Percentiles rank a stretch among this genome's conserved stretches.
phyloP scores from a whole-genome alignment of 2,329 filamentous ascomycete species.

The Boeremia lycopersici region DNA sequence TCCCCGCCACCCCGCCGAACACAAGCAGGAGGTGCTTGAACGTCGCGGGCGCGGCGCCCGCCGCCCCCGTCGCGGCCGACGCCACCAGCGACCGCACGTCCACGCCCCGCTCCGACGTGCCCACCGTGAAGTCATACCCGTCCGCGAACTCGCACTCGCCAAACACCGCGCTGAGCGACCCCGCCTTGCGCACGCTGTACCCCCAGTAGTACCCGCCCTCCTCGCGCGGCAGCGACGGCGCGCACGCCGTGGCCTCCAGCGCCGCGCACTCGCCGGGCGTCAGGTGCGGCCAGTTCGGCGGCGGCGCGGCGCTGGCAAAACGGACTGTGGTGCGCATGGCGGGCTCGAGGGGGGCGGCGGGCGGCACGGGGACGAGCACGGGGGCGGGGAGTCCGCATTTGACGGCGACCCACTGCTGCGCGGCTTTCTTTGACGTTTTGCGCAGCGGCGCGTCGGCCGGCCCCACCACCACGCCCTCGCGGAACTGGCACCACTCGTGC shows the following conservation, averaged over 20 bases:
- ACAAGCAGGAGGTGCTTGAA: constrained; percentile 79
- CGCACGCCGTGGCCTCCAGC: constrained; percentile 64
- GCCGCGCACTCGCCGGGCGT: constrained; percentile 28
- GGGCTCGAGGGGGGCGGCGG: constrained; percentile 60
- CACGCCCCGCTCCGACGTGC: constrained; percentile 78
- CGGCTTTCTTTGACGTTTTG: constrained; percentile 48
- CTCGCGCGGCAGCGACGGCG: constrained; percentile 71
- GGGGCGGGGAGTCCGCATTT: constrained; percentile 57
- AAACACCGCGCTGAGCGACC: constrained; percentile 73
- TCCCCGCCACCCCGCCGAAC: constrained; percentile 79
- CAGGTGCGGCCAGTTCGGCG: constrained; percentile 37
- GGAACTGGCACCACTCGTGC: constrained; percentile 78
- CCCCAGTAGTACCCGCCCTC: constrained; percentile 88
- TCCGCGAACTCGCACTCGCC: constrained; percentile 76
- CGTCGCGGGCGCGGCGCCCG: constrained; percentile 36
- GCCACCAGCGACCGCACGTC: constrained; percentile 50
- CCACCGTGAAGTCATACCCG: constrained; percentile 83
- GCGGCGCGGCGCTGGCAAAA: constrained; percentile 57
- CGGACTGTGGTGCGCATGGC: constrained; percentile 76
- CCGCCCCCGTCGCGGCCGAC: constrained; percentile 1
- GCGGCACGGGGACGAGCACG: constrained; percentile 60
- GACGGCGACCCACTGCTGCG: constrained; percentile 47
- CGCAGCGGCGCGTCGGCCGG: constrained; percentile 18
- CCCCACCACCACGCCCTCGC: constrained; percentile 73
- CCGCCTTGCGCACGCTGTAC: constrained; percentile 71